phyloP scores from a whole-genome alignment of 2,329 filamentous ascomycete genomes.

The Ceratocystiopsis sp. region DNA sequence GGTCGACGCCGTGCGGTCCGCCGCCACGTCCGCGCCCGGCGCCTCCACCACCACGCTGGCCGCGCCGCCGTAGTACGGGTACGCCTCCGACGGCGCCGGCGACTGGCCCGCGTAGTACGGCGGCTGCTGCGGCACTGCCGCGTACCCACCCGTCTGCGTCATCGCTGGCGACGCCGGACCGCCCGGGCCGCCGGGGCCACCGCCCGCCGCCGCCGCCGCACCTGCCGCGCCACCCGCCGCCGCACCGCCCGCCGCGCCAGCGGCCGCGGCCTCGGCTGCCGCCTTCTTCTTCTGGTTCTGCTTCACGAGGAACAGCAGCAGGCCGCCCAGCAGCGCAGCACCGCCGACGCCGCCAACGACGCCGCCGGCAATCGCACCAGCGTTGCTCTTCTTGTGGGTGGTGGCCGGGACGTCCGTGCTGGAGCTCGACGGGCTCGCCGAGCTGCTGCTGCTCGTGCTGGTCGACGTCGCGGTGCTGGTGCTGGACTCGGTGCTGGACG shows the following conservation, averaged over 20 bases:
- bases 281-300: constrained; percentile 4
- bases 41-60: too few relatives aligned
- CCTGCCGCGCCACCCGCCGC: too few relatives aligned
- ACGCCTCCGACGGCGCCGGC: too few relatives aligned
- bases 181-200: not conserved
- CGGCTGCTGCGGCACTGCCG: constrained; percentile 2
- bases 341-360: constrained; percentile 17
- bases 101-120: not conserved
- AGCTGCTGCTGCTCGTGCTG: not conserved
- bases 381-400: constrained; percentile 2
- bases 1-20: too few relatives aligned
- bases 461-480: not conserved
- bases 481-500: not conserved
- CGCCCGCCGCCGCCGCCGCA: not conserved
- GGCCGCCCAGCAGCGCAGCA: constrained; percentile 10
- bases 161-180: too few relatives aligned
- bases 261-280: not conserved
- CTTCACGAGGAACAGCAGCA: constrained; percentile 12
- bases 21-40: too few relatives aligned
- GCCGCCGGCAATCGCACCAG: constrained; percentile 18
- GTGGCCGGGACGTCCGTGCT: not conserved
- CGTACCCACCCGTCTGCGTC: not conserved
- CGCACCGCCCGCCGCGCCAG: not conserved
- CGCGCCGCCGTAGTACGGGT: not conserved
- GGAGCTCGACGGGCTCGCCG: not conserved